phyloP scores from a whole-genome alignment of 2,329 filamentous ascomycete genomes.

The Colletotrichum somersetense region DNA sequence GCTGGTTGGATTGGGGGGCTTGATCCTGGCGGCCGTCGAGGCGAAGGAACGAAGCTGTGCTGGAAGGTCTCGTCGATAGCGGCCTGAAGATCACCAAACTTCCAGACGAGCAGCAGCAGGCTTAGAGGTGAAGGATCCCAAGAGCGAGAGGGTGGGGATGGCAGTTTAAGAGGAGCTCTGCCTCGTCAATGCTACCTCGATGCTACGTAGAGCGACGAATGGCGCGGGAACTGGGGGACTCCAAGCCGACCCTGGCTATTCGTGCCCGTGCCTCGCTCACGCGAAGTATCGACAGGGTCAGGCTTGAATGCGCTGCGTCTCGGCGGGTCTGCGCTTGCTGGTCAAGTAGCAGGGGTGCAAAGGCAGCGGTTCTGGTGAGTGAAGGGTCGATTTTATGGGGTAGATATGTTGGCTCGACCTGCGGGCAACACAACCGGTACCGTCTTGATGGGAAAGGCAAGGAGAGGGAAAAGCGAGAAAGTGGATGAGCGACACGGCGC shows the following conservation, averaged over 20 bases:
- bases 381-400: slow-evolving; percentile 36
- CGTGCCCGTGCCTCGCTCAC: slow-evolving; percentile 35
- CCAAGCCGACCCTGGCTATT: slow-evolving; percentile 38
- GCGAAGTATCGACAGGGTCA: slow-evolving; percentile 37
- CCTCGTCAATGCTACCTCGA: slow-evolving; percentile 35
- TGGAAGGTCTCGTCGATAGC: slow-evolving; percentile 42
- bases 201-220: slow-evolving; percentile 25
- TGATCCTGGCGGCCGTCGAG: slow-evolving; percentile 35
- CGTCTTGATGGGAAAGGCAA: slow-evolving; percentile 11
- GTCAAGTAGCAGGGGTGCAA: slow-evolving; percentile 24
- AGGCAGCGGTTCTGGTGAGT: slow-evolving; percentile 14
- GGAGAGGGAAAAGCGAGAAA: background rate
- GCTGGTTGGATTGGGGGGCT: slow-evolving; percentile 12
- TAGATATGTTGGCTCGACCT: slow-evolving; percentile 23
- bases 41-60: slow-evolving; percentile 38
- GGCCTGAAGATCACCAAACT: slow-evolving; percentile 45
- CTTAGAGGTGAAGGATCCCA: slow-evolving; percentile 40
- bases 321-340: slow-evolving; percentile 34
- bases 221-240: slow-evolving; percentile 44
- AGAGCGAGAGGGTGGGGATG: slow-evolving; percentile 47
- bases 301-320: slow-evolving; percentile 24
- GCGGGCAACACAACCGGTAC: slow-evolving; percentile 29
- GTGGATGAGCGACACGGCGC: background rate
- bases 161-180: slow-evolving; percentile 50
- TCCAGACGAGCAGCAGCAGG: slow-evolving; percentile 44